Evolutionary conservation across 805 yeast genomes (phyloP).

Genomic region (Yamadazyma olivae): DNA sequence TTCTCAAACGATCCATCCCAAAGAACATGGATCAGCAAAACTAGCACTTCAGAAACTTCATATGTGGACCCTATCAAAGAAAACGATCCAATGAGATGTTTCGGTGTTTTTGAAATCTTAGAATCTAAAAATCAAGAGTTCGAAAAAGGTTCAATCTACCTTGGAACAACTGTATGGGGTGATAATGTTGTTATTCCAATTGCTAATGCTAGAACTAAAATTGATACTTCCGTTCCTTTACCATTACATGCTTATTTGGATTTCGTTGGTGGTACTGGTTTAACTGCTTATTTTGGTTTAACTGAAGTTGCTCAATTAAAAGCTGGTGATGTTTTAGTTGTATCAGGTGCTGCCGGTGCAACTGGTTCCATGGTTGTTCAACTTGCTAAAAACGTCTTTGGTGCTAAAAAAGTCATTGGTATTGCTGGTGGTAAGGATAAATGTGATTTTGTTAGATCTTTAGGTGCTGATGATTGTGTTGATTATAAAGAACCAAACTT

Average conservation of each 20-base stretch:
- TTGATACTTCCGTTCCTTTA: constrained; percentile 11
- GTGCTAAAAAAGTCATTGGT: constrained; percentile 26
- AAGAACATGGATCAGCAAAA: constrained; percentile 34
- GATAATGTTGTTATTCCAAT: constrained; percentile 18
- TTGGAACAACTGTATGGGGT: constrained; percentile 20
- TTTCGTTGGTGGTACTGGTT: constrained; percentile 24
- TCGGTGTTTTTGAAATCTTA: constrained; percentile 23
- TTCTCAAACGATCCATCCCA: constrained; percentile 37
- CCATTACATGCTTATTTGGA: constrained; percentile 24
- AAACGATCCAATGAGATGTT: constrained; percentile 20
- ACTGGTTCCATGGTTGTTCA: constrained; percentile 32
- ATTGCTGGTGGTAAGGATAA: constrained; percentile 43
- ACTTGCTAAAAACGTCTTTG: constrained; percentile 25
- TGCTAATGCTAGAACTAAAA: constrained; percentile 13
- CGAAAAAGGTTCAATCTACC: constrained; percentile 22
- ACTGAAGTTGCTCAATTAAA: constrained; percentile 30
- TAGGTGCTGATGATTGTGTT: constrained; percentile 52
- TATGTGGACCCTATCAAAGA: constrained; percentile 20
- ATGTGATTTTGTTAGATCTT: constrained; percentile 48
- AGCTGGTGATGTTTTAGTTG: constrained; percentile 19
- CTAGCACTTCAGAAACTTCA: constrained; percentile 18
- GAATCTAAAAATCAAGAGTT: constrained; percentile 20
- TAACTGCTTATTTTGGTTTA: constrained; percentile 29
- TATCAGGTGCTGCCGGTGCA: constrained; percentile 34
- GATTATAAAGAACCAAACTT: constrained; percentile 48